Conservation (phyloP, 2,329 filamentous ascomycete genomes). For the Myotisia sp. region DNA sequence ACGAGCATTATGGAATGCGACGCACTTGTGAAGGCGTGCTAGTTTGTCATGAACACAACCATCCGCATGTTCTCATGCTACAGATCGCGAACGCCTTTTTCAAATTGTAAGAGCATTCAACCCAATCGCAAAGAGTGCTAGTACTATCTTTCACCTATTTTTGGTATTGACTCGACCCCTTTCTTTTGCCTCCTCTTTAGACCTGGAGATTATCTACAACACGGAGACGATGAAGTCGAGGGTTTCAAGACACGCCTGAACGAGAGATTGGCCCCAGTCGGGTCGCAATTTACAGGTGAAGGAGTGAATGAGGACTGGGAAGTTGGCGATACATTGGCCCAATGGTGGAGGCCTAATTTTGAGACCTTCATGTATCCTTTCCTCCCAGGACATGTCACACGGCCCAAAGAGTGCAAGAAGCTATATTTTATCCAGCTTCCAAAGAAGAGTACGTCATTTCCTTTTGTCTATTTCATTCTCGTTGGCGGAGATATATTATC, state of each 20-base stretch:
- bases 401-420: constrained; percentile 99
- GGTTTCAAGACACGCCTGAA: constrained; percentile 93
- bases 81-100: constrained; percentile 99
- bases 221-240: constrained; percentile 73
- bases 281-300: constrained; percentile 63
- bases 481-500: not conserved
- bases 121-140: not conserved
- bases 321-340: constrained; percentile 83
- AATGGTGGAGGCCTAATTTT: constrained; percentile 98
- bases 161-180: not conserved
- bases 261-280: constrained; percentile 85
- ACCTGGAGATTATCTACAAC: constrained; percentile 83
- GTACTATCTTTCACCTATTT: not conserved
- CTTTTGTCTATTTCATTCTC: not conserved
- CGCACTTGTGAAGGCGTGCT: constrained; percentile 93
- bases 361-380: constrained; percentile 99
- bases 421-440: constrained; percentile 93
- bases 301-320: constrained; percentile 89
- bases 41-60: constrained; percentile 97
- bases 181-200: constrained; percentile 22
- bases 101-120: constrained; percentile 52
- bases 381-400: constrained; percentile 84
- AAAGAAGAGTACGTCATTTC: constrained; percentile 56
- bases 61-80: constrained; percentile 95
- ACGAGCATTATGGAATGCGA: constrained; percentile 82